Evolutionary conservation across 345 rosid genomes (phyloP), one percentile per base, ranked within the genome.

Genomic region (Brassica juncea): DNA sequence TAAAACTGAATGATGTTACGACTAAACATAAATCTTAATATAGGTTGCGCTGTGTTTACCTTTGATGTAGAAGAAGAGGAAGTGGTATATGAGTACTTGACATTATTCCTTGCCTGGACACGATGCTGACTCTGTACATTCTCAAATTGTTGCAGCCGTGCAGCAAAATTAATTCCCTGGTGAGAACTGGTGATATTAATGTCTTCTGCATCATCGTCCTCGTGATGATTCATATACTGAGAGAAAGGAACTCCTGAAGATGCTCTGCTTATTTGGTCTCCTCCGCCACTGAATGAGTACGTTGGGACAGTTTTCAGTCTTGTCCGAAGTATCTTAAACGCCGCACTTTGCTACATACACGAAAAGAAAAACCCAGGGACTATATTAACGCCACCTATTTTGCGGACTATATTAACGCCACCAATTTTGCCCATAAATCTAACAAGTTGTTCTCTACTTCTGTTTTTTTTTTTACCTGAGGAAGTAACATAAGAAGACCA

Each of bases 401-500:
- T 23, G 25, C 25, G 25, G 25, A 23, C 25, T 23, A 23, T 23
- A 23, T 23, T 23, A 23, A 23, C 25, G 25, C 49, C 49, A 42
- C 49, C 14, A 3, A 10, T 23, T 23, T 23, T 37, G 44, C 10
- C 44, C 8, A 10, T 3, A 42, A 11, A 42, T 39, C 10, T 0
- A 39, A 54, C 15, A 58, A 15, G 49, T 25, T 44, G 6, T 37
- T 58, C 28, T 54, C n/a, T 52, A 19, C 12, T n/a, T 55, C 23
- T 15, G 6, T 11, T 10, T 23, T 34, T 34, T 60, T 25, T 34
- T 64, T 55, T 77, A 92, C 99, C 98, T 96, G 99, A 32, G 99
- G 99, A 83, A 96, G 99, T 77, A 96, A 82, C 98, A 96, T 96
- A 30, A 93, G 85, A 77, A 96, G 98, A 81, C 99, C 99, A 85